Base-by-base conservation (phyloP, 176 grass and related monocot genomes). In the Juncus inflexus region DNA sequence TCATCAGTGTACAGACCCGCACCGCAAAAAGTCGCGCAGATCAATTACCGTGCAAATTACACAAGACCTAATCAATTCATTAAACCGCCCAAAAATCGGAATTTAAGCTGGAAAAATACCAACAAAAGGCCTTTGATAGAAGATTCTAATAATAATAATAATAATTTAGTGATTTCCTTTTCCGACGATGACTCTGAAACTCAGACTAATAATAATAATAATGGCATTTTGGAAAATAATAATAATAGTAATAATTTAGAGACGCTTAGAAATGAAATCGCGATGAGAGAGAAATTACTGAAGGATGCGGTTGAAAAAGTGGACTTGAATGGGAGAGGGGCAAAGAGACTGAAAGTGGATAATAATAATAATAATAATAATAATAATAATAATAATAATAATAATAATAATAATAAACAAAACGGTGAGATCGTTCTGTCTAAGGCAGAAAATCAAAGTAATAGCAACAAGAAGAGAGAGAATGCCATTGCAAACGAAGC, bases 101-200 rank as follows among this genome's bases (percentile, higher is more conserved):
- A 77, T 78, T 83, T 92, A 72, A 74, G 69, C 35, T 99, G 94
- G 94, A 75, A 80, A 74, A 99, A 47, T 47, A 47, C 4, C 43
- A 47, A 47, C 43, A 47, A 47, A 9, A 47, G 43, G 9, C 43
- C 43, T 9, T 47, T 47, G 9, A 47, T 47, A 99, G 62, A 70
- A 70, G 39, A 58, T 38, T 54, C 75, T 81, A 65, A 72, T 75
- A 50, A 12, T 83, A 39, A n/a, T n/a, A 77, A 84, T 67, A 78
- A 86, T 72, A 92, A 92, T 72, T 85, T 99, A 70, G 85, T 99
- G 41, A 86, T 99, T 63, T 80, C 57, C 65, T 99, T 99, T 79
- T 99, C 94, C 54, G 88, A 92, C 77, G 88, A 99, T 78, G 94
- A 99, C 67, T 82, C 71, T 69, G 94, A 69, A 71, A 56, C 77